Percentiles rank a stretch among this genome's conserved stretches.
Evolutionary conservation across 495 filamentous ascomycete species (phyloP).

Genomic region (Elaphomyces granulatus): DNA sequence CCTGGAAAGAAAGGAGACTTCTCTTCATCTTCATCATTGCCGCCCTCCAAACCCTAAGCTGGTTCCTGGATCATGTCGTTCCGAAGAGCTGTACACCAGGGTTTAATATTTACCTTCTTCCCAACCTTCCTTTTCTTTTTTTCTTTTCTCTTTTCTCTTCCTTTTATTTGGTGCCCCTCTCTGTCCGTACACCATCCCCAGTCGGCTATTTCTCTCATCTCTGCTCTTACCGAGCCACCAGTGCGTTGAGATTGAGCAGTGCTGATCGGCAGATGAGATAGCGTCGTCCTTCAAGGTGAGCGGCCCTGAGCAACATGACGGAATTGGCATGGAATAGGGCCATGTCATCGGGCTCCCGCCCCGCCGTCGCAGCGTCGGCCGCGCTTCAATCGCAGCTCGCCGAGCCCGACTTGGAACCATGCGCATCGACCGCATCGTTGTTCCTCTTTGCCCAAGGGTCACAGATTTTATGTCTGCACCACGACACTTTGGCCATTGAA

Average conservation of each 20-base stretch:
- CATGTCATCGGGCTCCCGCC: slow-evolving; percentile 39
- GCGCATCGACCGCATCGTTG: slow-evolving; percentile 72
- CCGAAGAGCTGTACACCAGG: too few relatives aligned
- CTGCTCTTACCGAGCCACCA: not conserved
- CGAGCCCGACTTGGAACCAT: slow-evolving; percentile 53
- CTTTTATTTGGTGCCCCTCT: not conserved
- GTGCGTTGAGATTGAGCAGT: not conserved
- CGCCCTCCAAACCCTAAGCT: too few relatives aligned
- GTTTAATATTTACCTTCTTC: not conserved
- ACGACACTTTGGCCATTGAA: slow-evolving; percentile 85
- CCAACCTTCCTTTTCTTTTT: not conserved
- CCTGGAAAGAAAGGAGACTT: too few relatives aligned
- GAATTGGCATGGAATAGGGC: slow-evolving; percentile 44
- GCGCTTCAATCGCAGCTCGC: slow-evolving; percentile 33
- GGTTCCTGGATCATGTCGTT: too few relatives aligned
- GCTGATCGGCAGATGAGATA: slow-evolving; percentile 2
- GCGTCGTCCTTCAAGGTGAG: not conserved
- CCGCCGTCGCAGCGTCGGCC: slow-evolving; percentile 32
- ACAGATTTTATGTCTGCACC: slow-evolving; percentile 65
- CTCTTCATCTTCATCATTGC: too few relatives aligned
- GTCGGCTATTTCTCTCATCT: not conserved
- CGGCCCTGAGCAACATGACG: slow-evolving; percentile 1
- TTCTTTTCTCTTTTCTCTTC: not conserved
- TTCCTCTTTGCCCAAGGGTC: slow-evolving; percentile 76
- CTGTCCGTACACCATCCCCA: not conserved